These are phyloP conservation scores for Aspergillus funiculosus DNA, from an alignment of 495 filamentous ascomycete species.

Conservation along the genomic window DNA sequence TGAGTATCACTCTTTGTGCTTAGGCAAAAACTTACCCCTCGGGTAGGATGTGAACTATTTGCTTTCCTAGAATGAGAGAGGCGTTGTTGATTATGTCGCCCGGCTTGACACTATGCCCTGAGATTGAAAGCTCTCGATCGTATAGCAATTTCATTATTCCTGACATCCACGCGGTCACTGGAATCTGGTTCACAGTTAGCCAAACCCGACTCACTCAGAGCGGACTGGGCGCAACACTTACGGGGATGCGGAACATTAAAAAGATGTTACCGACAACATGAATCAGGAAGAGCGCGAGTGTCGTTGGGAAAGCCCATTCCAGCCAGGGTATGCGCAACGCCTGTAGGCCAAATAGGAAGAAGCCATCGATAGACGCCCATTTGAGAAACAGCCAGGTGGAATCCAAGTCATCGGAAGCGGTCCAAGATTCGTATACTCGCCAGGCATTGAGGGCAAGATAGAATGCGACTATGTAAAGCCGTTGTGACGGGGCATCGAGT, in stretches of 20 bases:
- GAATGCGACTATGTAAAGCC: constrained; percentile 73
- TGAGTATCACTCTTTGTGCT: too few relatives aligned
- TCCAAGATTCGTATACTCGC: constrained; percentile 77
- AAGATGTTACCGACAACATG: constrained; percentile 71
- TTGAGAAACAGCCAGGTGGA: constrained; percentile 86
- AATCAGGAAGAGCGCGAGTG: constrained; percentile 55
- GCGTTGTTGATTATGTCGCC: constrained; percentile 80
- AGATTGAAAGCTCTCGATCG: constrained; percentile 84
- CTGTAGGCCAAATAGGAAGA: constrained; percentile 80
- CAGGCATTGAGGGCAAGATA: constrained; percentile 69
- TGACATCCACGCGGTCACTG: constrained; percentile 61
- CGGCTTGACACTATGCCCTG: constrained; percentile 80
- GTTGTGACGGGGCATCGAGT: constrained; percentile 82
- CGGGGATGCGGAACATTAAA: constrained; percentile 86
- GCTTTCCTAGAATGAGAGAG: constrained; percentile 87
- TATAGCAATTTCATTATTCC: constrained; percentile 69
- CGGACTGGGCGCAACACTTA: constrained; percentile 38
- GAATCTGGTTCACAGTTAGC: constrained; percentile 44
- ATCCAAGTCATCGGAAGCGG: constrained; percentile 69
- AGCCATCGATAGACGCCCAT: constrained; percentile 77
- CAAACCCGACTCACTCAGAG: neutral
- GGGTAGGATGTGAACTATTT: constrained; percentile 93
- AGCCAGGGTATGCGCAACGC: constrained; percentile 89
- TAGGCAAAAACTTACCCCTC: constrained; percentile 62
- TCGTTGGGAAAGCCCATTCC: constrained; percentile 72